phyloP scores from a whole-genome alignment of 352 stramenopile species.

The Phytophthora capsici region DNA sequence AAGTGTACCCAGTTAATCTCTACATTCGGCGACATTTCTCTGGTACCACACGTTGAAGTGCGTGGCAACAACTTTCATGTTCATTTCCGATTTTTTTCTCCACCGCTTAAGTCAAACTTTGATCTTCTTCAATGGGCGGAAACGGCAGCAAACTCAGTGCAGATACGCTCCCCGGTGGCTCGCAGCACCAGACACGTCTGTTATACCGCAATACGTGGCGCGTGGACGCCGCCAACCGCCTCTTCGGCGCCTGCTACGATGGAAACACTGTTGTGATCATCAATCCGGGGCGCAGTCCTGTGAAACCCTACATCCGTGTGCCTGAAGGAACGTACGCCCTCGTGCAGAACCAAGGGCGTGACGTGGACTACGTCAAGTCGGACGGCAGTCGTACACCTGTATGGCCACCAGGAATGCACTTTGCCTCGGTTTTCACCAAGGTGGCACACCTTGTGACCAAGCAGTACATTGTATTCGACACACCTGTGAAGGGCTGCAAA shows the following conservation, averaged over 20 bases:
- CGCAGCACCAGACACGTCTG: slow-evolving; percentile 61
- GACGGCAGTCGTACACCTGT: slow-evolving; percentile 59
- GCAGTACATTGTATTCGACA: slow-evolving; percentile 90
- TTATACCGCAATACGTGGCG: slow-evolving; percentile 67
- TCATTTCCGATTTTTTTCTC: slow-evolving; percentile 30
- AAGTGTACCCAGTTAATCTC: slow-evolving; percentile 20
- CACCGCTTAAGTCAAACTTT: slow-evolving; percentile 14
- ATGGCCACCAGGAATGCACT: slow-evolving; percentile 85
- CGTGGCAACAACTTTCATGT: background rate
- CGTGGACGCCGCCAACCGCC: slow-evolving; percentile 72
- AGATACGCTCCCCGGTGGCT: slow-evolving; percentile 27
- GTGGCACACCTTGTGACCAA: slow-evolving; percentile 90
- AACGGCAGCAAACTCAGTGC: slow-evolving; percentile 20
- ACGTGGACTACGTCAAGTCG: slow-evolving; percentile 60
- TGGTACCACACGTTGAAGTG: slow-evolving; percentile 26
- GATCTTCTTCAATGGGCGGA: slow-evolving; percentile 23
- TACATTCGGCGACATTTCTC: background rate
- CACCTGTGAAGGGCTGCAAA: slow-evolving; percentile 89
- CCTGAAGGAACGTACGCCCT: slow-evolving; percentile 90
- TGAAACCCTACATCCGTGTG: slow-evolving; percentile 87
- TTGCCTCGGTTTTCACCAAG: slow-evolving; percentile 75
- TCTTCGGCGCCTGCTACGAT: slow-evolving; percentile 83
- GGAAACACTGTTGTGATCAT: slow-evolving; percentile 87
- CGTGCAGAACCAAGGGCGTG: slow-evolving; percentile 84
- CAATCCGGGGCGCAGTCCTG: slow-evolving; percentile 56